Evolutionary conservation across 208 protist species (phyloP), one percentile per base, ranked within the genome.

Genomic region (Angomonas deanei): DNA sequence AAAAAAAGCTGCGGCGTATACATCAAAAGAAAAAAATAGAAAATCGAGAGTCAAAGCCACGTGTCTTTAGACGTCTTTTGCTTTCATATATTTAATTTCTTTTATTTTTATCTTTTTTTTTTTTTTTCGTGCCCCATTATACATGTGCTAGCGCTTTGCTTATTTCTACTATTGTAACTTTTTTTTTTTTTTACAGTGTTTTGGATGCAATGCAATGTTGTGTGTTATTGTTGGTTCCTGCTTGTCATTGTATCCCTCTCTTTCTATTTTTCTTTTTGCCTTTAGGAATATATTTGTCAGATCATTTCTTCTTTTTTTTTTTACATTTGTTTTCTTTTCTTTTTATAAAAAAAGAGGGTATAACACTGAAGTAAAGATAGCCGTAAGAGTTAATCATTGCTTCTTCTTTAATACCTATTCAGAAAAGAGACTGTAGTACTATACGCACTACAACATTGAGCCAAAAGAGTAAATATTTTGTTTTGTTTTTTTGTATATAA

Each of bases 211-310:
- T 11, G 2, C 10, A 4, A 56, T 56, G 24, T 32, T 61, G 2
- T 26, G 5, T 13, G 6, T 26, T 11, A 38, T 31, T n/a, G 6
- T 36, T 39, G 38, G 32, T 11, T 64, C 28, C 23, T 59, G 21
- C 48, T 38, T 69, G 53, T 53, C 28, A 62, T 61, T 58, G 19
- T 48, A 27, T 53, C 26, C 8, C n/a, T 56, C 49, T 62, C 3
- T 76, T 49, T 70, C 13, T 71, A 38, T 66, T 57, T 42, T 55
- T 60, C 21, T 67, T 64, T 15, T 39, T 46, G 31, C 2, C 26
- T 24, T 68, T 46, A 33, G 19, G 17, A n/a, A 19, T 32, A 33
- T 34, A n/a, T 30, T 34, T 58, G 28, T 58, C n/a, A 33, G 19
- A 10, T 58, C 52, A 58, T 27, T 69, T 54, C 27, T 49, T 48